Percentiles rank a stretch among this genome's conserved stretches.
phyloP scores from a whole-genome alignment of 202 grass and related monocot species.

The Zoysia matrella region DNA sequence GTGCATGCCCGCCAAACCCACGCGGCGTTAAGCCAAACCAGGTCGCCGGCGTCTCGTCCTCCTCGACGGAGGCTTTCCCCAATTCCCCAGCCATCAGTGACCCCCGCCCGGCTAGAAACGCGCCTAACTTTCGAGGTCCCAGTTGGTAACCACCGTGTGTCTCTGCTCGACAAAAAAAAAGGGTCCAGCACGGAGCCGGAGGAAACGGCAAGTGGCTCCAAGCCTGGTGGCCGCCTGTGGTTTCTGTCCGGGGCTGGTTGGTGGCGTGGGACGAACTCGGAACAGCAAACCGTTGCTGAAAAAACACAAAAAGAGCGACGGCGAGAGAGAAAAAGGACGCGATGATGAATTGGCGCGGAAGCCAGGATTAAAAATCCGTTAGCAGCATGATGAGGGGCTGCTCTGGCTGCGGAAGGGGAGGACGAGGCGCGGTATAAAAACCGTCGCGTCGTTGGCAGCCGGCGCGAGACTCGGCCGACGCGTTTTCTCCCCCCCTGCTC shows the following conservation, averaged over 20 bases:
- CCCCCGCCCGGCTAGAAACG: not conserved
- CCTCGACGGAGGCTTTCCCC: not conserved
- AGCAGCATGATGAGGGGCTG: not conserved
- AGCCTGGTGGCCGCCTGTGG: constrained; percentile 4
- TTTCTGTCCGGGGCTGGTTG: constrained; percentile 6
- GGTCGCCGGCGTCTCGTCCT: constrained; percentile 13
- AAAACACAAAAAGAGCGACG: constrained; percentile 25
- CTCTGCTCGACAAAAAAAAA: not conserved
- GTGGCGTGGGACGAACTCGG: not conserved
- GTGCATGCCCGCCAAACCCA: constrained; percentile 6
- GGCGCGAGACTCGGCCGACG: constrained; percentile 32
- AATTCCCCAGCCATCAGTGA: not conserved
- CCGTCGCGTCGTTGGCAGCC: constrained; percentile 35
- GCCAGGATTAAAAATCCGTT: constrained; percentile 2
- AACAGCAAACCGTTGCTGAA: constrained; percentile 44
- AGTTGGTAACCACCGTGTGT: not conserved
- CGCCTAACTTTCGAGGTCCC: constrained; percentile 15
- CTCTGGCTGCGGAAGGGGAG: not conserved
- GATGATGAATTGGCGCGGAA: constrained; percentile 44
- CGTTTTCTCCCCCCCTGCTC: not conserved
- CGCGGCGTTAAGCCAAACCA: not conserved
- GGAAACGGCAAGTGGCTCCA: not conserved
- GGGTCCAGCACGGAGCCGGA: not conserved
- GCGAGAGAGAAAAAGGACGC: not conserved
- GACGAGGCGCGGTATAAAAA: constrained; percentile 34